Evolutionary conservation across 2,329 filamentous ascomycete genomes (phyloP).

Genomic region (Phialemonium atrogriseum): DNA sequence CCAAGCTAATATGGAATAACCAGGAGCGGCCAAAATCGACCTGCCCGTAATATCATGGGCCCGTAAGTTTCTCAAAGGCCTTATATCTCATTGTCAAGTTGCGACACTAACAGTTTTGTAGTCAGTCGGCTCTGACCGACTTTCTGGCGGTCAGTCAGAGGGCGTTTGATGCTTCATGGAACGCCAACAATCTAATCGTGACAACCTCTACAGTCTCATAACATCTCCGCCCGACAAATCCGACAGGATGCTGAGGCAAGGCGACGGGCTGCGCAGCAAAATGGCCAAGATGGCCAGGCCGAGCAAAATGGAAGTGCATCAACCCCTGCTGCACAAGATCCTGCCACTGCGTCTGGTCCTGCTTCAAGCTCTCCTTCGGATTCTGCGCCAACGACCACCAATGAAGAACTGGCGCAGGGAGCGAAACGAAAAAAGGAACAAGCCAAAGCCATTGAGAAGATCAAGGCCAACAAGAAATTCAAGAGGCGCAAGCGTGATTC

Average conservation of each 20-base stretch:
- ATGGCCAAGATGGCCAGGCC: slow-evolving; percentile 11
- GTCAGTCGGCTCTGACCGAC: slow-evolving; percentile 45
- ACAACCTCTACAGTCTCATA: slow-evolving; percentile 47
- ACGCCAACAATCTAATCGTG: not conserved
- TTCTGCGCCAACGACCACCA: slow-evolving; percentile 10
- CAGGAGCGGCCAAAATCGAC: slow-evolving; percentile 3
- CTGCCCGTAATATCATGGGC: slow-evolving; percentile 20
- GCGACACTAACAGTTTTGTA: slow-evolving; percentile 7
- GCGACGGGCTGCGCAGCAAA: slow-evolving; percentile 28
- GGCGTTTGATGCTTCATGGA: not conserved
- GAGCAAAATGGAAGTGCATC: slow-evolving; percentile 12
- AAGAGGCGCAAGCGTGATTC: slow-evolving; percentile 42
- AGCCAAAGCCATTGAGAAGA: slow-evolving; percentile 48
- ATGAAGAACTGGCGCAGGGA: slow-evolving; percentile 16
- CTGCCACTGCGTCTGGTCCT: slow-evolving; percentile 1
- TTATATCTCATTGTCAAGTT: not conserved
- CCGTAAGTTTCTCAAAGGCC: slow-evolving; percentile 16
- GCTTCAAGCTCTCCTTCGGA: not conserved
- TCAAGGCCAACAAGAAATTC: slow-evolving; percentile 51
- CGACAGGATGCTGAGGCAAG: slow-evolving; percentile 39
- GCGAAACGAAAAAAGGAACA: slow-evolving; percentile 46
- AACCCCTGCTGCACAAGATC: slow-evolving; percentile 11
- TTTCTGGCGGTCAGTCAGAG: slow-evolving; percentile 36
- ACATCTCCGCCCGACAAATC: slow-evolving; percentile 57
- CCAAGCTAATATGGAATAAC: too few species aligned